Evolutionary conservation across 305 asterid species (phyloP), one percentile per base, ranked within the genome.

Genomic region (Fraxinus sp.): DNA sequence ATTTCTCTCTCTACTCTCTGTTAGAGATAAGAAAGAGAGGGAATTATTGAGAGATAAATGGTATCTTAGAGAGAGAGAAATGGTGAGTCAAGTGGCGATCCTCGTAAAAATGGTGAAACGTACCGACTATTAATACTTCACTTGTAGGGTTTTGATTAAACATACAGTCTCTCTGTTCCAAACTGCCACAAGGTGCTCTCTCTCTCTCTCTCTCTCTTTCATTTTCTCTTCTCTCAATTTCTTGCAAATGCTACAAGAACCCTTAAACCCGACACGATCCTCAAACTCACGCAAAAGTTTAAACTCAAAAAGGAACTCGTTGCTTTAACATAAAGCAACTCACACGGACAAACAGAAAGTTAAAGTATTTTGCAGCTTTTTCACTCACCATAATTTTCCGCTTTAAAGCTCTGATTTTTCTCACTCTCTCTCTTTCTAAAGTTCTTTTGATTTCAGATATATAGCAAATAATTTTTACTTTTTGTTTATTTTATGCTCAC

Each of bases 291-390:
- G 28, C 86, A 36, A 83, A 79, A 64, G 57, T 59, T 26, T 71
- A 77, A 76, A 81, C 79, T 75, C 24, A 49, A 81, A 79, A 73
- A 13, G 18, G 72, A 26, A 36, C 79, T 28, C 33, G 79, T 79
- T 14, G 79, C 78, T 64, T 72, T 26, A 66, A 78, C 16, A 62
- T 9, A 81, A 80, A 79, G 76, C 81, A 75, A 36, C 72, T 33
- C 79, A 26, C 82, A 59, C 80, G 36, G 14, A 71, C 80, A 39
- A 79, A 57, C 77, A 28, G 82, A 87, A 83, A 84, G 89, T 82
- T 86, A 77, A 80, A 84, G 91, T 88, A 82, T 92, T 89, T 68
- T 85, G 85, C 91, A 88, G 92, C 91, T 84, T 90, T 88, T 88
- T 13, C 84, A 79, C 86, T 85, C 88, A 80, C 85, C 88, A 52